phyloP scores from a whole-genome alignment of 2,329 filamentous ascomycete genomes.

The Bisporella sp. region DNA sequence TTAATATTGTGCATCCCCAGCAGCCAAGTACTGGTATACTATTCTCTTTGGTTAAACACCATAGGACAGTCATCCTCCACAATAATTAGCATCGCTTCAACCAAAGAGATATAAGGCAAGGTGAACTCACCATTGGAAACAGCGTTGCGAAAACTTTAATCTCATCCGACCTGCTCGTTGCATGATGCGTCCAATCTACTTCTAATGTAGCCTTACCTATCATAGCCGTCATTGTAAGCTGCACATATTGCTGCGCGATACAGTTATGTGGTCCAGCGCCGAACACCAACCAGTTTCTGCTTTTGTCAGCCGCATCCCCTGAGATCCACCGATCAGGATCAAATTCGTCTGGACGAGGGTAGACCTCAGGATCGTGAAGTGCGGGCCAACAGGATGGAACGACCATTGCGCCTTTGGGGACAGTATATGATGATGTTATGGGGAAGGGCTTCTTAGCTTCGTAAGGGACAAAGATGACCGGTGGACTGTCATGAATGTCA shows the following conservation, averaged over 20 bases:
- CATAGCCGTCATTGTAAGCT: constrained; percentile 42
- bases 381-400: constrained; percentile 45
- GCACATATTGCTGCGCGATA: constrained; percentile 42
- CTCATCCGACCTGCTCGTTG: constrained; percentile 41
- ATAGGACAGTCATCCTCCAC: neutral
- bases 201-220: constrained; percentile 45
- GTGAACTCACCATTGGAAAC: constrained; percentile 73
- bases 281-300: constrained; percentile 48
- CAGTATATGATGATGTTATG: constrained; percentile 40
- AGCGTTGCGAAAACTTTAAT: constrained; percentile 89
- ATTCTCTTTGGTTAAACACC: neutral
- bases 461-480: constrained; percentile 49
- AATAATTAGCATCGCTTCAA: neutral
- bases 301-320: constrained; percentile 42
- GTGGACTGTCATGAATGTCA: constrained; percentile 25
- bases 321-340: constrained; percentile 46
- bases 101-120: neutral
- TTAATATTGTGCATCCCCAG: too few species aligned
- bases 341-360: constrained; percentile 39
- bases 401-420: constrained; percentile 41
- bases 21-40: too few species aligned
- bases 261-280: constrained; percentile 44
- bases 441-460: constrained; percentile 40
- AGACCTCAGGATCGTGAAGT: constrained; percentile 41
- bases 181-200: constrained; percentile 42